A percentile compares a stretch with the other conserved stretches of the same genome.
Evolutionary conservation across 2,329 filamentous ascomycete genomes (phyloP).

Genomic region (Aschersonia sp.): DNA sequence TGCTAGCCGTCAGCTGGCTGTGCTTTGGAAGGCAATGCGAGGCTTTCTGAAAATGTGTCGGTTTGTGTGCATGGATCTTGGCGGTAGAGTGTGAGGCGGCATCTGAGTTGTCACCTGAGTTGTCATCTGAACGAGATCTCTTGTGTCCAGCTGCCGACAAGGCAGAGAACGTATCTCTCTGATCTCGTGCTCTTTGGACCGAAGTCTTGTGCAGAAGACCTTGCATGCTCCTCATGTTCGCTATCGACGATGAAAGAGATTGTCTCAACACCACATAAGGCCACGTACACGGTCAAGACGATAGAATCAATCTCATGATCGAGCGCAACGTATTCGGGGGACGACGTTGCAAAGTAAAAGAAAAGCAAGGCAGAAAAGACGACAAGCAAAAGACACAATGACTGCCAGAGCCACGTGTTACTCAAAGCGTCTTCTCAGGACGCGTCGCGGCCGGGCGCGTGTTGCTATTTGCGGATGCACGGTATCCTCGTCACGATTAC

Average conservation of each 20-base stretch:
- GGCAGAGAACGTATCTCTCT: slow-evolving; percentile 21
- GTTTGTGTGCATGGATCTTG: slow-evolving; percentile 1
- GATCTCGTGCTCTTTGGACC: slow-evolving; percentile 28
- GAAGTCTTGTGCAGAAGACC: slow-evolving; percentile 34
- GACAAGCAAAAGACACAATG: neutral
- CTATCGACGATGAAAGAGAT: neutral
- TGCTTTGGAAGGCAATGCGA: slow-evolving; percentile 16
- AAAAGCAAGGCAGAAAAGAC: neutral
- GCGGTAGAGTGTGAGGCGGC: neutral
- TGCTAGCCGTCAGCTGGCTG: slow-evolving; percentile 23
- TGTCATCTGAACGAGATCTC: slow-evolving; percentile 17
- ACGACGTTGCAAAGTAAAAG: neutral
- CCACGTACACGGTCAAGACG: neutral
- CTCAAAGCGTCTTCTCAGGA: neutral
- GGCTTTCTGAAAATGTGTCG: slow-evolving; percentile 18
- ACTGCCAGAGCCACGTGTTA: neutral
- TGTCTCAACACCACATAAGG: neutral
- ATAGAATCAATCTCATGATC: neutral
- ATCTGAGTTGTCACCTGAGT: neutral
- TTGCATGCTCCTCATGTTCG: slow-evolving; percentile 23
- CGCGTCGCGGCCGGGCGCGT: neutral
- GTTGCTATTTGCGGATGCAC: neutral
- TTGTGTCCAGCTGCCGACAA: slow-evolving; percentile 33
- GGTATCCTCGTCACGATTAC: slow-evolving; percentile 3
- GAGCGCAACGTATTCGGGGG: too few relatives aligned